Base-by-base conservation (phyloP, 805 yeast species). In the Yamadazyma insecticola region DNA sequence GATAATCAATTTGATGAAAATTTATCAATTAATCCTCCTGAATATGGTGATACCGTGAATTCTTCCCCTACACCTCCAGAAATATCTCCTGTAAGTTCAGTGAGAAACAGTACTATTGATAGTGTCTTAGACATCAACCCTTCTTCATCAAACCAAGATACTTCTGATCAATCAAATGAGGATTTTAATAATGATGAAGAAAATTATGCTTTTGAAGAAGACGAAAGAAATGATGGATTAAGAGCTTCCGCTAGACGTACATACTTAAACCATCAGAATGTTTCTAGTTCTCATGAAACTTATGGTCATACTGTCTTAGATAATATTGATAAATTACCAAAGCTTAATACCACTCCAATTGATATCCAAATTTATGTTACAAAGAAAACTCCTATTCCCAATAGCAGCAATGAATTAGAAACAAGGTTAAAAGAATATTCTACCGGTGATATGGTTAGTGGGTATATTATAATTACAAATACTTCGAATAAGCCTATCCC, bases 341-440 rank as follows among this genome's bases (percentile, higher is more conserved):
- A 60, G 34, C 42, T 58, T 2, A 44, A 34, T 9, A 44, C 46
- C 13, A 64, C 75, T 1, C 78, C 76, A 0, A 45, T 71, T 3
- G 68, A 67, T 9, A 60, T 76, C 18, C 69, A 66, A 35, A 69
- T 76, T 11, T 63, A 51, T 36, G 71, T 76, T 6, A 72, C 81
- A 1, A 76, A 75, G 63, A 65, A 57, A 14, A 68, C 71, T 1
- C 74, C 79, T 0, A 50, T 47, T 21, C 76, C 78, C 0, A 51
- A 67, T 33, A 43, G 53, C 26, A 4, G 27, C 13, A 57, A 50
- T 36, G 71, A 61, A 26, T 51, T 63, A 10, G 73, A 70, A 39
- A 72, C 74, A 5, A 60, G 73, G 35, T 57, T 48, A 33, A 65
- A 65, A 35, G 70, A 63, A 32, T 65, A 65, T 31, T 50, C 67